Conservation (phyloP, 257 asterid genomes). For the Petunia axillaris region DNA sequence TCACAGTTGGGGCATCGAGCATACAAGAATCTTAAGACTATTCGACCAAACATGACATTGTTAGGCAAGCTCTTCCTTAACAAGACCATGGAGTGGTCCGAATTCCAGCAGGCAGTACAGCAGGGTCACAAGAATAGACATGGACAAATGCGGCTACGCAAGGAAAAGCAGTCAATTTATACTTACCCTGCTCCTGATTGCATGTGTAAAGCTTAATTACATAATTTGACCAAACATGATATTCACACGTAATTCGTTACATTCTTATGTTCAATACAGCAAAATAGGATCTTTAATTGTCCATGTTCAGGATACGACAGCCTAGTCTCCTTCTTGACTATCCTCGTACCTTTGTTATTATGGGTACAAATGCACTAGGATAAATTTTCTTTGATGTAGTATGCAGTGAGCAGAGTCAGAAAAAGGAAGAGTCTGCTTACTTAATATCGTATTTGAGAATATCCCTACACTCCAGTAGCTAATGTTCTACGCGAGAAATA, state of each 20-base stretch:
- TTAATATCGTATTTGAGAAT: too few species aligned
- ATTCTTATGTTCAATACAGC: neutral
- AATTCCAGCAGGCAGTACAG: constrained; percentile 43
- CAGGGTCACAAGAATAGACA: constrained; percentile 51
- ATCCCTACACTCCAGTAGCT: too few species aligned
- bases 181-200: constrained; percentile 57
- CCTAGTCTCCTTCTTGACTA: neutral
- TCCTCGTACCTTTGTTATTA: neutral
- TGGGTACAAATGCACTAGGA: neutral
- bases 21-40: constrained; percentile 44
- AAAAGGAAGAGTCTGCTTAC: neutral
- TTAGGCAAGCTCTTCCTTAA: constrained; percentile 47
- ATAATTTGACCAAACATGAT: neutral
- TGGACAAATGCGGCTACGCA: constrained; percentile 46
- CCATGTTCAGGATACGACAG: neutral
- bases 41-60: constrained; percentile 49
- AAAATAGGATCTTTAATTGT: neutral
- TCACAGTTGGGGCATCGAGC: constrained; percentile 48
- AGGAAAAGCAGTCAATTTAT: constrained; percentile 43
- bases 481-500: neutral
- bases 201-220: constrained; percentile 39
- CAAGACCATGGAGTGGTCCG: constrained; percentile 46
- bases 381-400: neutral
- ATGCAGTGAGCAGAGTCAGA: neutral
- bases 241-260: neutral